Conservation (phyloP, 352 stramenopile genomes). For the Globisporangium polare region DNA sequence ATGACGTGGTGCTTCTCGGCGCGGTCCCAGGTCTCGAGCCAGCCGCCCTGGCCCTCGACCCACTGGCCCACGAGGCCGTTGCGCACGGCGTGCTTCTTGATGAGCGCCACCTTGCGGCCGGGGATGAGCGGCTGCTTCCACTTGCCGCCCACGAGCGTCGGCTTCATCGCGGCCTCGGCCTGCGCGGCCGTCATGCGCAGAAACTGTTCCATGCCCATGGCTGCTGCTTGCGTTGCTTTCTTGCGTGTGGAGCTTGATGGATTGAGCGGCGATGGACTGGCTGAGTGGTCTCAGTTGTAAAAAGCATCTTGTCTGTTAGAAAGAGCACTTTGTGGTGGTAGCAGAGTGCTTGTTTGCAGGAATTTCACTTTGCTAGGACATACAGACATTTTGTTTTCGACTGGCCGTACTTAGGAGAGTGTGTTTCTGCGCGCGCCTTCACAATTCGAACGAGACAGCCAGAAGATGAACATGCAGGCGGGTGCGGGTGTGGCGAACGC, state of each 20-base stretch:
- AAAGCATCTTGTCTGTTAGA: too few relatives aligned
- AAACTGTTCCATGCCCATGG: constrained; percentile 57
- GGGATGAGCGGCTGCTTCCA: constrained; percentile 83
- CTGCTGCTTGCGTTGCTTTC: constrained; percentile 11
- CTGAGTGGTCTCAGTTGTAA: constrained; percentile 12
- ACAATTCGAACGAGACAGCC: neutral
- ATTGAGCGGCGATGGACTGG: constrained; percentile 15
- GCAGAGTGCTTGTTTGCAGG: too few relatives aligned
- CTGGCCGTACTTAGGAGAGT: too few relatives aligned
- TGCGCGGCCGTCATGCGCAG: constrained; percentile 67
- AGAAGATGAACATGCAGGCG: constrained; percentile 6
- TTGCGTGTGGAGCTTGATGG: constrained; percentile 8
- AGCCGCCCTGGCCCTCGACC: constrained; percentile 76
- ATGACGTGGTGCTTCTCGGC: constrained; percentile 85
- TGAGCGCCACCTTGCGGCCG: constrained; percentile 70
- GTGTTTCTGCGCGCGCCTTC: neutral
- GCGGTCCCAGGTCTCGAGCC: constrained; percentile 73
- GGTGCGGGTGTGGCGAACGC: constrained; percentile 1
- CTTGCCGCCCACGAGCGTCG: constrained; percentile 72
- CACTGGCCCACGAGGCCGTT: constrained; percentile 74
- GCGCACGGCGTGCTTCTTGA: constrained; percentile 77
- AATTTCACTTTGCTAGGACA: too few relatives aligned
- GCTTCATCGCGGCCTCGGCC: constrained; percentile 78
- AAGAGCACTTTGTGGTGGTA: too few relatives aligned
- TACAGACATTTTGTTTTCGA: too few relatives aligned